Evolutionary conservation across 2,329 filamentous ascomycete genomes (phyloP).

Genomic region (Capronia epimyces): DNA sequence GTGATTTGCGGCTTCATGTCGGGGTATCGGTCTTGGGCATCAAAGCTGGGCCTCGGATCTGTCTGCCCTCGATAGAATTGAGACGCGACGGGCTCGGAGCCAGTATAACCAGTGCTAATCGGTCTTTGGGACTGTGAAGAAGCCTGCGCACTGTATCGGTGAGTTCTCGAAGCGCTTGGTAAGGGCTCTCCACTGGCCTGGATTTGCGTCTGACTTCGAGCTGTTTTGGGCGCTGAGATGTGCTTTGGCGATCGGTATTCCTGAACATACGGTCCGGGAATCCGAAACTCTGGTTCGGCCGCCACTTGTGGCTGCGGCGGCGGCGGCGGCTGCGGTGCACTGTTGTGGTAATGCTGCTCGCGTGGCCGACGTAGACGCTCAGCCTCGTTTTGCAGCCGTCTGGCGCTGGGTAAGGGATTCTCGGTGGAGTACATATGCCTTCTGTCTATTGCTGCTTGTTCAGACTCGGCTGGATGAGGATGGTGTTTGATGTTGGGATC

Average conservation of each 20-base stretch:
- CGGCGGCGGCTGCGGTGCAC: neutral
- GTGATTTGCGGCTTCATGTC: slow-evolving; percentile 10
- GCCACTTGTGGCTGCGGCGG: slow-evolving; percentile 2
- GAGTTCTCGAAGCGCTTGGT: slow-evolving; percentile 14
- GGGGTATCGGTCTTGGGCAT: slow-evolving; percentile 1
- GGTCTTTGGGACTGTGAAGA: neutral
- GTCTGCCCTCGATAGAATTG: slow-evolving; percentile 3
- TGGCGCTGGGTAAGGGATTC: slow-evolving; percentile 26
- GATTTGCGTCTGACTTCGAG: slow-evolving; percentile 16
- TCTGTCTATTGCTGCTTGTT: slow-evolving; percentile 12
- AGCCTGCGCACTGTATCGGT: slow-evolving; percentile 6
- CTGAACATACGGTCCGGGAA: slow-evolving; percentile 29
- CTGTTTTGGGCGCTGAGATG: slow-evolving; percentile 13
- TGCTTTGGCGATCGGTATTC: slow-evolving; percentile 26
- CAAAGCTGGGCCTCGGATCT: neutral
- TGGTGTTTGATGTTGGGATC: slow-evolving; percentile 18
- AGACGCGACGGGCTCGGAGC: neutral
- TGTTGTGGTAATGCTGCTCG: slow-evolving; percentile 1
- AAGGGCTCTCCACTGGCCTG: slow-evolving; percentile 16
- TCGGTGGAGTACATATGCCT: slow-evolving; percentile 17
- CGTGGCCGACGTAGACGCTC: slow-evolving; percentile 11
- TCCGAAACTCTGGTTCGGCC: slow-evolving; percentile 23
- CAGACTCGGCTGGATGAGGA: slow-evolving; percentile 13
- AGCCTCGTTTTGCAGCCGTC: slow-evolving; percentile 18
- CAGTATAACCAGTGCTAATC: neutral